A percentile compares a stretch with the other conserved stretches of the same genome.
phyloP scores from a whole-genome alignment of 768 basidiomycete genomes.

The Amylocystis lapponica region DNA sequence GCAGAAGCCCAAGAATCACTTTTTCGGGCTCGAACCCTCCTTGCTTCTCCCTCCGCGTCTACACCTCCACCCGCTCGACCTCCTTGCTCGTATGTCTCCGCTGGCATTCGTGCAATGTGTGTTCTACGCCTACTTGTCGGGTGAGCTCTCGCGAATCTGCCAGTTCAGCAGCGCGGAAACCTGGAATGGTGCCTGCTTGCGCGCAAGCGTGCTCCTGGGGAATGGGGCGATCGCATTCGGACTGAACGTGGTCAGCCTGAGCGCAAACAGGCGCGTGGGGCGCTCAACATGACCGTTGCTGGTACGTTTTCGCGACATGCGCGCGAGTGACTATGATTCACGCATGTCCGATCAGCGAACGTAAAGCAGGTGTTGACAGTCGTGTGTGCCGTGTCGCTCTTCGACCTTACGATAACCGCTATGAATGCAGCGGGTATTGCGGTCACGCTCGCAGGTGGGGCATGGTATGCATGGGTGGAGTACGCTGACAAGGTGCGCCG shows the following conservation, averaged over 20 bases:
- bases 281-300: slow-evolving; percentile 87
- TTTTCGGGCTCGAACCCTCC: not conserved
- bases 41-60: slow-evolving; percentile 25
- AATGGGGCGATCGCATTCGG: slow-evolving; percentile 91
- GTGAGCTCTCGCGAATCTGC: slow-evolving; percentile 66
- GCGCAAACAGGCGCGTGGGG: slow-evolving; percentile 88
- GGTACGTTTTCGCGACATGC: slow-evolving; percentile 40
- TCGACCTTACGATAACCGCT: slow-evolving; percentile 73
- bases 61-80: slow-evolving; percentile 70
- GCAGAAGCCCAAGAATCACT: not conserved
- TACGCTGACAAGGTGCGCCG: slow-evolving; percentile 19
- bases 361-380: slow-evolving; percentile 94
- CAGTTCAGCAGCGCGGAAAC: not conserved
- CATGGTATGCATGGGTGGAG: slow-evolving; percentile 70
- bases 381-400: slow-evolving; percentile 75
- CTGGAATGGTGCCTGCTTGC: slow-evolving; percentile 4
- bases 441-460: slow-evolving; percentile 83
- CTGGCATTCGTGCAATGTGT: slow-evolving; percentile 88
- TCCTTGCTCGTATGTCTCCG: slow-evolving; percentile 86
- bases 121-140: slow-evolving; percentile 67
- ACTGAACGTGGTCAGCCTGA: slow-evolving; percentile 91
- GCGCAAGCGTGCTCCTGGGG: slow-evolving; percentile 47
- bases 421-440: slow-evolving; percentile 80
- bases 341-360: slow-evolving; percentile 48
- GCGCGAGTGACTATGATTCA: too few relatives aligned